phyloP scores from a whole-genome alignment of 768 basidiomycete genomes.

The Pulveroboletus sp. region DNA sequence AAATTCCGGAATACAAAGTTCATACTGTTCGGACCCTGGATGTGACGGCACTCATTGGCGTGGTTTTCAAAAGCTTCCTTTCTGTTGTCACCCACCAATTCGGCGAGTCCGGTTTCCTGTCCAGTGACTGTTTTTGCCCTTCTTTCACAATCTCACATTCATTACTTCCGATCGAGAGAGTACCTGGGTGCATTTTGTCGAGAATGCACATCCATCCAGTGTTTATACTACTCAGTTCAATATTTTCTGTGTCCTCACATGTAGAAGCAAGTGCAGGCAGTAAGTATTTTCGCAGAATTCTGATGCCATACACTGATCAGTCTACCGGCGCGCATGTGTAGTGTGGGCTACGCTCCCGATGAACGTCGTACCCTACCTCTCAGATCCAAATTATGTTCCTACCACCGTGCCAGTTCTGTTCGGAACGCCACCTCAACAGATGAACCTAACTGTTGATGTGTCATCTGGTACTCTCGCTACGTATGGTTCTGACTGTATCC shows the following conservation, averaged over 20 bases:
- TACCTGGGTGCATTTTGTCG: no score
- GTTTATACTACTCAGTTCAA: not conserved
- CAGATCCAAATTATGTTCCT: slow-evolving; percentile 9
- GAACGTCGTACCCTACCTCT: slow-evolving; percentile 16
- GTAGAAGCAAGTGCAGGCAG: slow-evolving; percentile 16
- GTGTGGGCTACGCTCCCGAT: slow-evolving; percentile 28
- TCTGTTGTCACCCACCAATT: no score
- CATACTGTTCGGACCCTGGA: no score
- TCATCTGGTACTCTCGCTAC: slow-evolving; percentile 10
- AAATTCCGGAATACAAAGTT: no score
- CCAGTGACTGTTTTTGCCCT: no score
- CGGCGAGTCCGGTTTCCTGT: no score
- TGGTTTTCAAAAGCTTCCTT: no score
- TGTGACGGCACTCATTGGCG: no score
- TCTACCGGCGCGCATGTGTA: slow-evolving; percentile 1
- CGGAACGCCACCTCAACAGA: slow-evolving; percentile 27
- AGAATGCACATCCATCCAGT: no score
- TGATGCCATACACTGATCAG: not conserved
- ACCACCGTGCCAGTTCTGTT: slow-evolving; percentile 18
- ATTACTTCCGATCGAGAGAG: no score
- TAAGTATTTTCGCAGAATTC: not conserved
- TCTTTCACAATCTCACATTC: no score
- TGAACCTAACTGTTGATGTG: slow-evolving; percentile 24
- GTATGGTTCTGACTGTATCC: slow-evolving; percentile 23
- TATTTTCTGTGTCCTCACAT: slow-evolving; percentile 1